These are phyloP conservation scores for Oryza meyeriana DNA, from an alignment of 176 grass and related monocot species.

Conservation along the genomic window DNA sequence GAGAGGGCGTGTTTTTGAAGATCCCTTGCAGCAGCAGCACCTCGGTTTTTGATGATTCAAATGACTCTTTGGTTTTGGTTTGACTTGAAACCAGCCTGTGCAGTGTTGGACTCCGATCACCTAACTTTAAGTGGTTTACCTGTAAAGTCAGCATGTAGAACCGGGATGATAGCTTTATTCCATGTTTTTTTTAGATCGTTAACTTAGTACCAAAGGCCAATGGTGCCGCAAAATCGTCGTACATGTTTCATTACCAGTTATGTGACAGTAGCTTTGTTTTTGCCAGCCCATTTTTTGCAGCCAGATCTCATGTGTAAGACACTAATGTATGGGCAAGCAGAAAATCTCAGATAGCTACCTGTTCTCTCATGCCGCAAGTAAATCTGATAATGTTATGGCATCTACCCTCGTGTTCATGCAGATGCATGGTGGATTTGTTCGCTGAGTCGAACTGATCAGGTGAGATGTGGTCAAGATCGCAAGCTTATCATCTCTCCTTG, in stretches of 20 bases:
- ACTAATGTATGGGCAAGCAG: constrained; percentile 14
- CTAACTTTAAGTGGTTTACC: constrained; percentile 29
- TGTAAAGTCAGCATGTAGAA: constrained; percentile 35
- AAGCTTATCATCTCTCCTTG: background rate
- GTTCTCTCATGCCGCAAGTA: constrained; percentile 6
- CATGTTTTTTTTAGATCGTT: background rate
- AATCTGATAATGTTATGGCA: background rate
- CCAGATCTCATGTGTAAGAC: constrained; percentile 31
- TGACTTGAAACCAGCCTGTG: constrained; percentile 24
- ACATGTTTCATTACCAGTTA: constrained; percentile 1
- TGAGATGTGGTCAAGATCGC: background rate
- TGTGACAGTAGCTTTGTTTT: constrained; percentile 21
- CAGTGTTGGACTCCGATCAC: constrained; percentile 24
- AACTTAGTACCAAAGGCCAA: constrained; percentile 26
- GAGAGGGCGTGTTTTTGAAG: constrained; percentile 27
- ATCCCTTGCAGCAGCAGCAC: background rate
- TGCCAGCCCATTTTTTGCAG: constrained; percentile 5
- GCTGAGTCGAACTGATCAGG: background rate
- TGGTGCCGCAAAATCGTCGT: constrained; percentile 7
- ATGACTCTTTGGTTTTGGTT: background rate
- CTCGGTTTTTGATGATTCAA: background rate
- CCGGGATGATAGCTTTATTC: constrained; percentile 14
- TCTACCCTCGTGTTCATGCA: background rate
- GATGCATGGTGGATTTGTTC: background rate
- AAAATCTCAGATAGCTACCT: background rate